Percentiles rank a stretch among this genome's conserved stretches.
These are phyloP conservation scores for Aspergillus haitiensis DNA, from an alignment of 495 filamentous ascomycete species.

Conservation along the genomic window DNA sequence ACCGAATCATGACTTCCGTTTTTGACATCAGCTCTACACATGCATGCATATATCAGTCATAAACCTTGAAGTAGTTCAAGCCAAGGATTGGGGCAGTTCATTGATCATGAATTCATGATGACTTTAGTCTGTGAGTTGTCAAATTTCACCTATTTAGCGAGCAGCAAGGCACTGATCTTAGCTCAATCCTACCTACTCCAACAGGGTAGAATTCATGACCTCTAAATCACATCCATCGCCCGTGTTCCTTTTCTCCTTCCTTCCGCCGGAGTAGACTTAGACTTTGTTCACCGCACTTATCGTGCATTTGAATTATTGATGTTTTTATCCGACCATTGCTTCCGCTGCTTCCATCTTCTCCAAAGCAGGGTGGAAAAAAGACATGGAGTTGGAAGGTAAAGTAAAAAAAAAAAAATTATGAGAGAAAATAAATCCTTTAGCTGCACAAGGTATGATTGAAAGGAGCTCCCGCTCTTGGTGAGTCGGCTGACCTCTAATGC, in stretches of 20 bases:
- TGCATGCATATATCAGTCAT: constrained; percentile 21
- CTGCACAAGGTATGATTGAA: neutral
- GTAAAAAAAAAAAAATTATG: neutral
- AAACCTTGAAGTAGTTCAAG: constrained; percentile 11
- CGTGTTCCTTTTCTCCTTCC: neutral
- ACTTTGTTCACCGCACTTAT: constrained; percentile 22
- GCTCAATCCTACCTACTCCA: constrained; percentile 8
- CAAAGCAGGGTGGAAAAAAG: neutral
- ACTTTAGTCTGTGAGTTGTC: constrained; percentile 22
- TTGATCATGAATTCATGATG: constrained; percentile 2
- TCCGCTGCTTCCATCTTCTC: constrained; percentile 1
- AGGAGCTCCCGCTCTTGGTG: neutral
- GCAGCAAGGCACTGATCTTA: constrained; percentile 18
- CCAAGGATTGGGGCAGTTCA: constrained; percentile 6
- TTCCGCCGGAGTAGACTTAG: neutral
- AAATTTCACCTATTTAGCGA: constrained; percentile 12
- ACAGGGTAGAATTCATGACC: constrained; percentile 7
- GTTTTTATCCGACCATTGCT: constrained; percentile 6
- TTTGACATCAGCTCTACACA: neutral
- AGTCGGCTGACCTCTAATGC: constrained; percentile 14
- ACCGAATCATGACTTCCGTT: constrained; percentile 5
- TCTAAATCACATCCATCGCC: constrained; percentile 3
- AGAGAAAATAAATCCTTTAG: neutral
- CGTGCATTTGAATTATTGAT: constrained; percentile 14
- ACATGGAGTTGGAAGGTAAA: neutral